Conservation (phyloP, 1,284 basidiomycete genomes). For the Ustilago loliicola region DNA sequence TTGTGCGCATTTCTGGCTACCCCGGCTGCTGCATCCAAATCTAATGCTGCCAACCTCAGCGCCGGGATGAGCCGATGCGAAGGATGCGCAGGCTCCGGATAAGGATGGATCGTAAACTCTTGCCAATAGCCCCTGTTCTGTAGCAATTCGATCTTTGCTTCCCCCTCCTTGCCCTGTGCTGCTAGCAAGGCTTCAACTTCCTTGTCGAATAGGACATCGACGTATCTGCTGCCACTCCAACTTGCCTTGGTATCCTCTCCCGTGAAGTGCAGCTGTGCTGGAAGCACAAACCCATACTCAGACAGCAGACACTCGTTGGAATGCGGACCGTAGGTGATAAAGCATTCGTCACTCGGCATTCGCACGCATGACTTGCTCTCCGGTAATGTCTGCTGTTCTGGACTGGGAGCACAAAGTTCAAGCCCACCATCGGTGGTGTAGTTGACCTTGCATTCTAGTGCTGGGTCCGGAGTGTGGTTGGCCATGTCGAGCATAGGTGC, state of each 20-base stretch:
- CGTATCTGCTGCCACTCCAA: slow-evolving; percentile 58
- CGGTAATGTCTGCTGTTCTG: background rate
- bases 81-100: slow-evolving; percentile 61
- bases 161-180: slow-evolving; percentile 33
- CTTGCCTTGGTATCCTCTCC: background rate
- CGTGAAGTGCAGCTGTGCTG: background rate
- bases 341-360: slow-evolving; percentile 54
- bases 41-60: slow-evolving; percentile 53
- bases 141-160: slow-evolving; percentile 56
- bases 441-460: slow-evolving; percentile 56
- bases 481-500: slow-evolving; percentile 69
- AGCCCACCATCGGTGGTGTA: slow-evolving; percentile 45
- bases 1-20: slow-evolving; percentile 10
- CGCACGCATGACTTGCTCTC: background rate
- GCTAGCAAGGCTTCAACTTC: slow-evolving; percentile 34
- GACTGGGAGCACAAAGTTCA: slow-evolving; percentile 48
- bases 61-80: slow-evolving; percentile 62
- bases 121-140: slow-evolving; percentile 62
- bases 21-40: slow-evolving; percentile 4
- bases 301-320: slow-evolving; percentile 57
- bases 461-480: slow-evolving; percentile 59
- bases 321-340: slow-evolving; percentile 66
- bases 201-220: slow-evolving; percentile 54
- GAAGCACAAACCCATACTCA: slow-evolving; percentile 65
- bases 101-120: slow-evolving; percentile 63